Base-by-base conservation (phyloP, 331 rosid genomes). In the Dryas integrifolia region DNA sequence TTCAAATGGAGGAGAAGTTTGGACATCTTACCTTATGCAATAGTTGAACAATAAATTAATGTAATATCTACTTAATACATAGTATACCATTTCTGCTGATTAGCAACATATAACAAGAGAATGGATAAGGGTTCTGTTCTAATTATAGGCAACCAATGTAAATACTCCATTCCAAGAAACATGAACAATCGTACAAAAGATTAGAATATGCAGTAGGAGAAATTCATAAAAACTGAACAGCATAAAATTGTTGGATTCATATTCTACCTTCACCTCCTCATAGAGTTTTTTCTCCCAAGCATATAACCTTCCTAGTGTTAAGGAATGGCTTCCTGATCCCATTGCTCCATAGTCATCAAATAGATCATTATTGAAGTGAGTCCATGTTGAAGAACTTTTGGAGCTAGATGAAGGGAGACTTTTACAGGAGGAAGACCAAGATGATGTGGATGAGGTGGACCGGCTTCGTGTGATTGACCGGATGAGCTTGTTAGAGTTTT, bases 251-350 rank as follows among this genome's bases (percentile, higher is more conserved):
- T 43, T 55, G 49, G 13, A 38, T 43, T 53, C 13, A 45, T 30
- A 60, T 15, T 35, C 5, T 71, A 77, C 81, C 81, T 77, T 77
- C 50, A 77, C 73, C 55, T 71, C 81, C 72, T 63, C 67, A 56
- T 13, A 77, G 14, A 77, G 81, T 15, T 77, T 77, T 16, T 77
- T 71, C 72, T 78, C 82, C 82, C 77, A 72, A 57, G 77, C 82
- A 58, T 72, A 78, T 56, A 78, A 48, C 77, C 77, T 78, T 50
- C 49, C 55, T 4, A 72, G 46, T 21, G 82, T 78, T 46, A 66
- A 49, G 0, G 82, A 72, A 63, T 78, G 82, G 58, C 72, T 65
- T 21, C 82, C 77, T 26, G 72, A 58, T 58, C 61, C 69, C 72
- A 67, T 56, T 65, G 63, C 69, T 46, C 70, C 70, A 69, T 70